These are phyloP conservation scores for Macrophomina pseudophaseolina DNA, from an alignment of 2,329 filamentous ascomycete genomes.

Conservation along the genomic window DNA sequence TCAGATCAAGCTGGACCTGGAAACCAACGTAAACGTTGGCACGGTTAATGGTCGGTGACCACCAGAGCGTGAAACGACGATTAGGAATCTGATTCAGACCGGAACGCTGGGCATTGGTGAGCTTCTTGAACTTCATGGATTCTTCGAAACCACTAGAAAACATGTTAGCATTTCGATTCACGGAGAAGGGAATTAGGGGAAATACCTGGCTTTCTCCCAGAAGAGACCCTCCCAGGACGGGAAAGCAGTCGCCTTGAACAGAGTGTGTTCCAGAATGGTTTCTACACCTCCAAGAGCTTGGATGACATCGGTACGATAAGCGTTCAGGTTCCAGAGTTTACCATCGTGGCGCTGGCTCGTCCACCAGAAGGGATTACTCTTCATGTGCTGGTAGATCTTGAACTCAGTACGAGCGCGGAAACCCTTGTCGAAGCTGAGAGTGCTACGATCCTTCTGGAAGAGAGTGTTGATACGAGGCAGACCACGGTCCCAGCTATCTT, in stretches of 20 bases:
- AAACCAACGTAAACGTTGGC: conserved; percentile 99
- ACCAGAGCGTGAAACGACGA: conserved; percentile 97
- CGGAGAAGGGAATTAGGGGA: conserved; percentile 46
- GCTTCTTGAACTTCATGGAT: conserved; percentile 97
- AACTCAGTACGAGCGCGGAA: conserved; percentile 96
- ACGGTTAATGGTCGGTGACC: conserved; percentile 84
- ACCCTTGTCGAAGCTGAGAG: conserved; percentile 96
- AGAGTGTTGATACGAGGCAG: conserved; percentile 97
- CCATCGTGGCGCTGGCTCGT: conserved; percentile 96
- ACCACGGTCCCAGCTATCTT: conserved; percentile 98
- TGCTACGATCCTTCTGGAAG: conserved; percentile 98
- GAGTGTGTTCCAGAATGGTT: conserved; percentile 93
- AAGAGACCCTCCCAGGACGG: conserved; percentile 96
- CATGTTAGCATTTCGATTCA: conserved; percentile 54
- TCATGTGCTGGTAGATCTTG: conserved; percentile 98
- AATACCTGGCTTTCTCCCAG: conserved; percentile 69
- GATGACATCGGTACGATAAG: conserved; percentile 95
- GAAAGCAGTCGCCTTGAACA: conserved; percentile 97
- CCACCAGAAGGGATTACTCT: conserved; percentile 99
- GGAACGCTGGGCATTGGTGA: conserved; percentile 94
- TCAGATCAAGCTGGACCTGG: conserved; percentile 96
- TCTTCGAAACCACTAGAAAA: conserved; percentile 42
- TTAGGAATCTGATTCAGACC: conserved; percentile 99
- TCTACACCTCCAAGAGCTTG: conserved; percentile 96
- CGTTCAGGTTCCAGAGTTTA: conserved; percentile 96